Conservation (phyloP, 2,329 filamentous ascomycete species). For the Volutella citrinella region DNA sequence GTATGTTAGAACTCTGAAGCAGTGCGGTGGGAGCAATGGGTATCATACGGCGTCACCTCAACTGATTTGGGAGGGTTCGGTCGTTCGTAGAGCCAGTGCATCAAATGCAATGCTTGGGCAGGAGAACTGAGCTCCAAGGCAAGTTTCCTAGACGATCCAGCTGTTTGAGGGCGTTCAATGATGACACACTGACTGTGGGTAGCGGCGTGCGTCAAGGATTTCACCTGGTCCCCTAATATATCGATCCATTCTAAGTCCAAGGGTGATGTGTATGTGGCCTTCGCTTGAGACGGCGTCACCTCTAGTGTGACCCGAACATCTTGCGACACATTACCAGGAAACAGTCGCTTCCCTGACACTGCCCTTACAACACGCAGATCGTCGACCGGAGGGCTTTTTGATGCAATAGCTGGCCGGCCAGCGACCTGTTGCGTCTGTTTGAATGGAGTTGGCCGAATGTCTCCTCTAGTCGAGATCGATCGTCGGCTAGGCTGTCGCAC, state of each 20-base stretch:
- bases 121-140: constrained; percentile 17
- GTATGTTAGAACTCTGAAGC: too few relatives aligned
- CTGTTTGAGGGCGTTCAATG: constrained; percentile 19
- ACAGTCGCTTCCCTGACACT: constrained; percentile 17
- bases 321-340: neutral
- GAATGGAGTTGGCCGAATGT: constrained; percentile 26
- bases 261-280: neutral
- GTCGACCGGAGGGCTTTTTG: neutral
- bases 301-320: constrained; percentile 3
- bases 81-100: constrained; percentile 16
- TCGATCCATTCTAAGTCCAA: constrained; percentile 18
- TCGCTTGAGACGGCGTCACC: constrained; percentile 7
- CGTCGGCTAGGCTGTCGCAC: constrained; percentile 5
- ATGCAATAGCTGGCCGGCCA: neutral
- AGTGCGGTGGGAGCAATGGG: too few relatives aligned
- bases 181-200: constrained; percentile 15
- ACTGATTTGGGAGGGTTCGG: too few relatives aligned
- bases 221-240: constrained; percentile 14
- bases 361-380: constrained; percentile 20
- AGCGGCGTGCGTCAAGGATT: constrained; percentile 11
- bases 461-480: constrained; percentile 17
- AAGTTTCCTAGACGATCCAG: constrained; percentile 8
- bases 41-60: too few relatives aligned
- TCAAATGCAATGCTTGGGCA: constrained; percentile 9
- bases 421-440: neutral